Base-by-base conservation (phyloP, 1,139 yeast species). In the Yamadazyma membranifaciens region DNA sequence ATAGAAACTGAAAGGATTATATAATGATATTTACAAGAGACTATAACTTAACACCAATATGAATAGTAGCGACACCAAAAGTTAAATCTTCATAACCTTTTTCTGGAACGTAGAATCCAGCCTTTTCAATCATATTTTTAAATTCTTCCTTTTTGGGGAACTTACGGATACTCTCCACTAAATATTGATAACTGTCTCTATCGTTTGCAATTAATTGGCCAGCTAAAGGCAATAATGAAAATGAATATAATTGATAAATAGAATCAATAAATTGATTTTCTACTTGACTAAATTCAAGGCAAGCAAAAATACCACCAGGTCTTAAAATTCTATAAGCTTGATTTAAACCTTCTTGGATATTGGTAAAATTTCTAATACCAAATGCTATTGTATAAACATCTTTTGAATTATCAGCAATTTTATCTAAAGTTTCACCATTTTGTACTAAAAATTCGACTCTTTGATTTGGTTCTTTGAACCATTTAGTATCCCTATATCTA, bases 241-340 rank as follows among this genome's bases (percentile, higher is more conserved):
- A 87, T 11, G 96, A 87, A 75, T 95, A 94, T 32, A 89, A 83
- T 58, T 86, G 89, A 69, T 92, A 92, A 26, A 81, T 68, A 45
- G 80, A 71, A 57, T 87, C 92, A 40, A 94, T 66, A 11, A 83
- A 58, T 22, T 87, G 81, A 60, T 88, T 86, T 43, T 87, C 86
- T 44, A 94, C 97, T 59, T 89, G 92, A 44, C 95, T 84, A 58
- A 92, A 92, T 63, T 92, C 99, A 46, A 92, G 75, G 64, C 98
- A 91, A 31, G 96, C 96, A 62, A 92, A 94, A 38, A 94, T 87
- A 56, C 99, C 99, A 57, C 99, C 55, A n/a, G 97, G 98, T 63
- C 85, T 87, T 58, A 92, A 77, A 25, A 91, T 95, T 54, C 99
- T 79, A 69, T 91, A 87, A 28, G 98, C 98, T 20, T 97, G 86